Evolutionary conservation across 305 asterid species (phyloP), one percentile per base, ranked within the genome.

Genomic region (Salvia sclarea): DNA sequence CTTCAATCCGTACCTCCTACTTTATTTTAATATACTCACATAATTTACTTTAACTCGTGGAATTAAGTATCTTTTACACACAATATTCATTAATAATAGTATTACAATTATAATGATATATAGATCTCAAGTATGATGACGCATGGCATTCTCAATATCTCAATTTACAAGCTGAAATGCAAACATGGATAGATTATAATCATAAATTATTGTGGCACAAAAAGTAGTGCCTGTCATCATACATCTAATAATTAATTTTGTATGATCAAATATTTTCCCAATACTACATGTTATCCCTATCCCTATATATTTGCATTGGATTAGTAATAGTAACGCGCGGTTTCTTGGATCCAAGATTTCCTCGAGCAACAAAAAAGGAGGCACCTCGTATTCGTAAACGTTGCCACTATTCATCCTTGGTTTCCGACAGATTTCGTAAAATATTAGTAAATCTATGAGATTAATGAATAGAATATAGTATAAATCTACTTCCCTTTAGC

Each of bases 341-440:
- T 68, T 67, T 67, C 40, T 63, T 22, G 71, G 31, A 74, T 68
- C 75, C 63, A 69, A 68, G 43, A 55, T 66, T 66, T 8, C 75
- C 80, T 79, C 80, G 83, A 75, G 80, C 80, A 70, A 64, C 80
- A 70, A 75, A 75, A 75, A 61, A 45, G 65, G 33, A 28, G 47
- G 18, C n/a, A 44, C 66, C 66, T 61, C 61, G 55, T 66, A 49
- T 65, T 66, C 71, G 38, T 25, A 62, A 71, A 20, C 52, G 9
- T 8, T 18, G 16, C 20, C 13, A 37, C 38, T 17, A 7, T 48
- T 25, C 48, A 20, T 43, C 37, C 31, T 31, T 24, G 35, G 3
- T 16, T 70, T 70, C 43, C 30, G 14, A 10, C 16, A 63, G 24
- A 40, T 40, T 49, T 3, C 44, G 18, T 16, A 28, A 30, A 37